Conservation (phyloP, 2,329 filamentous ascomycete species). For the Penicillium sp. region DNA sequence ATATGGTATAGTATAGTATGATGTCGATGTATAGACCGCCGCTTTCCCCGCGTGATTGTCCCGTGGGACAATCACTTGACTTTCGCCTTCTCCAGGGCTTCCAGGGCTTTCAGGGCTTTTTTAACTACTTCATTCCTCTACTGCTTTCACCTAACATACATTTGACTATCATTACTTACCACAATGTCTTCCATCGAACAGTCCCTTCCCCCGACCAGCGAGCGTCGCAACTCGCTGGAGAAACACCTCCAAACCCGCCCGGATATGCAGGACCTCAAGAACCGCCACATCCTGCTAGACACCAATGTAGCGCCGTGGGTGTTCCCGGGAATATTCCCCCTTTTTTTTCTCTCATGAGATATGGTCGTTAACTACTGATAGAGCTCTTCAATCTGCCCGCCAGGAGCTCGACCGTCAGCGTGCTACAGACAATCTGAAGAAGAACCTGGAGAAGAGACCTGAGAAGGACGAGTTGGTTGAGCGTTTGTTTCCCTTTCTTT, state of each 20-base stretch:
- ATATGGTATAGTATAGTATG: not conserved
- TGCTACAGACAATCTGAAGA: conserved; percentile 62
- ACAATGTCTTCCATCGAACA: conserved; percentile 49
- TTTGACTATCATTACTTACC: conserved; percentile 11
- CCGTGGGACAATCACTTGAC: conserved; percentile 21
- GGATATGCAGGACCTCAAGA: conserved; percentile 62
- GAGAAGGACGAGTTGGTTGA: conserved; percentile 75
- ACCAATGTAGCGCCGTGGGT: conserved; percentile 65
- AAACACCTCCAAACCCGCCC: conserved; percentile 70
- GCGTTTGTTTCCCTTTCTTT: conserved; percentile 52
- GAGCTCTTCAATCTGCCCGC: conserved; percentile 60
- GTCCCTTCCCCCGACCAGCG: conserved; percentile 55
- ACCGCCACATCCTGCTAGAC: conserved; percentile 65
- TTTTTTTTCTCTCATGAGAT: not conserved
- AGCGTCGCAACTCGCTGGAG: conserved; percentile 66
- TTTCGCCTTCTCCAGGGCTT: not conserved
- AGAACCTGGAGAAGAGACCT: conserved; percentile 60
- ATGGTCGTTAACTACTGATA: conserved; percentile 26
- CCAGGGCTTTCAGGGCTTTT: not conserved
- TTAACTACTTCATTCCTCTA: not conserved
- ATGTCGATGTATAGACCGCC: conserved; percentile 3
- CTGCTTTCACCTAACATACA: not conserved
- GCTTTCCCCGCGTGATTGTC: conserved; percentile 21
- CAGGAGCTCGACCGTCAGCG: conserved; percentile 64
- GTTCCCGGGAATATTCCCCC: no score